Percentiles rank a stretch among this genome's conserved stretches.
Conservation (phyloP, 2,329 filamentous ascomycete species). For the Cryphonectria nitschkei region DNA sequence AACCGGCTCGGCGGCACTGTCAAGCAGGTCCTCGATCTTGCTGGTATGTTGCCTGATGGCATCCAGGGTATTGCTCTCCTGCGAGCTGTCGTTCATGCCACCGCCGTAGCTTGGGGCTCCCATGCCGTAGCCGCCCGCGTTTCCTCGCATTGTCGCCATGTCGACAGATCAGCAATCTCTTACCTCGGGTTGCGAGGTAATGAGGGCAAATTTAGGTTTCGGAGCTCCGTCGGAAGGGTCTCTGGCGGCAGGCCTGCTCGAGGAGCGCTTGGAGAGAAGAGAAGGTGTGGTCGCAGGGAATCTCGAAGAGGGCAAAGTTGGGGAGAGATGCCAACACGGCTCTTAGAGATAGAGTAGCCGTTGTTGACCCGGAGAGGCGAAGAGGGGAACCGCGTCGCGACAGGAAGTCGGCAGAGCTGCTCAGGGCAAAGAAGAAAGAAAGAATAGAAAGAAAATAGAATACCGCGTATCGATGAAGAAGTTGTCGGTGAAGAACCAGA, state of each 20-base stretch:
- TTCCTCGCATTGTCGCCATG: slow-evolving; percentile 29
- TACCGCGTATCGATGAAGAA: slow-evolving; percentile 13
- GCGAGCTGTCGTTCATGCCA: slow-evolving; percentile 65
- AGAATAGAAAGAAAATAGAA: background rate
- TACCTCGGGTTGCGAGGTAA: background rate
- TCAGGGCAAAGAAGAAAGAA: slow-evolving; percentile 1
- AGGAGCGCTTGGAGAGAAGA: slow-evolving; percentile 9
- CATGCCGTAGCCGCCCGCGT: slow-evolving; percentile 29
- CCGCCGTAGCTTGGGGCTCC: slow-evolving; percentile 73
- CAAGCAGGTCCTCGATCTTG: slow-evolving; percentile 95
- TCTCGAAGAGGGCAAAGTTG: slow-evolving; percentile 13
- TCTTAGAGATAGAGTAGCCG: background rate
- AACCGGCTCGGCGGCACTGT: slow-evolving; percentile 83
- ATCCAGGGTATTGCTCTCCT: slow-evolving; percentile 79
- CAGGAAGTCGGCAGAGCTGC: slow-evolving; percentile 1
- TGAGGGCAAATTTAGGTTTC: background rate
- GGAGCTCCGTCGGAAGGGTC: background rate
- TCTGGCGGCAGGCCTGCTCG: slow-evolving; percentile 21
- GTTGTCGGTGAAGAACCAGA: background rate
- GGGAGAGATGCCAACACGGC: slow-evolving; percentile 6
- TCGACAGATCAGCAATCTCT: slow-evolving; percentile 12
- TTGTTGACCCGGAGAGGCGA: slow-evolving; percentile 5
- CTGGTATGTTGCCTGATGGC: slow-evolving; percentile 91
- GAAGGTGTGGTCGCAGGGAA: slow-evolving; percentile 17
- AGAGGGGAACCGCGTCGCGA: slow-evolving; percentile 4